Base-by-base conservation (phyloP, 495 filamentous ascomycete genomes). In the Eremomyces bilateralis region DNA sequence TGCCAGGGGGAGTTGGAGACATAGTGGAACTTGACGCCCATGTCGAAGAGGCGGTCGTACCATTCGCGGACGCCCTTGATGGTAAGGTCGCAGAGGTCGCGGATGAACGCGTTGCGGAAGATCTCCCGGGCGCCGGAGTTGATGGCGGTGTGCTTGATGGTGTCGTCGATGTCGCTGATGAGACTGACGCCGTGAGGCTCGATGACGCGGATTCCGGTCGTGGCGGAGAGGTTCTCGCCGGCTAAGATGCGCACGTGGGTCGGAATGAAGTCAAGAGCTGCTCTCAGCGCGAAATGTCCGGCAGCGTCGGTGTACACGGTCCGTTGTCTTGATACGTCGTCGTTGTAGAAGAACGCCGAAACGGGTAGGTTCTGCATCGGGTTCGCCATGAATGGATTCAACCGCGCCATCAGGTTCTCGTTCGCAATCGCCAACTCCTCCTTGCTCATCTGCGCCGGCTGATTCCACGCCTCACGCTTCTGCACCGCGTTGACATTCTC, bases 91-190 rank as follows among this genome's bases (percentile, higher is more conserved):
- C 49, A 59, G 5, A 95, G 56, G 12, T 93, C 83, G 11, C 83
- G 74, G 31, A 90, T 73, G 46, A 99, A 95, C 0, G 81, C 80
- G 50, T 95, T 95, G 16, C 84, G 69, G 48, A 94, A 95, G 33
- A 94, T 91, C 51, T 99, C 88, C 27, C 79, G 75, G 0, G 85
- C 73, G 0, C 90, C 88, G 40, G 67, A 65, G 4, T 66, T 61
- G 42, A 99, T 88, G 11, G 79, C 88, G 1, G 90, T 94, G 44
- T 82, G 80, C 50, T 99, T 99, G 39, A 99, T 76, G 0, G 88
- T 99, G 53, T 99, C 88, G 48, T 99, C 88, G 39, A 99, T 84
- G 45, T 99, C 88, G 48, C 81, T 94, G 47, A 99, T 94, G 35
- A 99, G 37, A 48, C 84, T 94, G 42, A 99, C 64, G 16, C 88